Evolutionary conservation across 768 basidiomycete genomes (phyloP), one percentile per base, ranked within the genome.

Genomic region (Boletus sp.): DNA sequence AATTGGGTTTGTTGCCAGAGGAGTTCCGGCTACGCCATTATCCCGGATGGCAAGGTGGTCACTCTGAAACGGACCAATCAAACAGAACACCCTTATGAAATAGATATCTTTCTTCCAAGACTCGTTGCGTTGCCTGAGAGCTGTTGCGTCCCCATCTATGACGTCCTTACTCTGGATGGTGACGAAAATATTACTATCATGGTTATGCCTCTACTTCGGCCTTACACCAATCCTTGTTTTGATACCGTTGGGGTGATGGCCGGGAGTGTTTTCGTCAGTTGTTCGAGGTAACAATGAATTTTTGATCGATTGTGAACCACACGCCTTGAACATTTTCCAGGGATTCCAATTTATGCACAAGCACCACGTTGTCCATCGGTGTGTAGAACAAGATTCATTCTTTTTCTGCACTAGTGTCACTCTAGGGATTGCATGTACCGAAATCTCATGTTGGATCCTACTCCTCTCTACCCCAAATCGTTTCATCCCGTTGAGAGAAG

Each of bases 321-420:
- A 32, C 11, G 8, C 46, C 14, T 35, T 54, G 18, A 51, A 44
- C 1, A 0, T 17, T 20, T n/a, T 17, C 1, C 18, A 75, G 74
- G 73, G 73, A 2, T 47, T 77, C 0, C 60, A 64, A 18, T 77
- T 74, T 47, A 71, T 77, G 63, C 76, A 78, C 37, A 11, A 65
- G 5, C 62, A 73, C 39, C 64, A 54, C 3, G 67, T 76, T 20
- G 73, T 69, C 0, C 77, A 78, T 53, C 61, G 75, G 75, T 73
- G 57, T 29, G 60, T 10, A 76, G 74, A 39, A 39, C 15, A 24
- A 24, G 24, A 24, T 24, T 24, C 24, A 24, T 24, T 24, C 24
- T 2, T 24, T 24, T 24, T 24, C 3, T 24, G 24, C 24, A 24
- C 24, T 24, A 24, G 3, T 24, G 24, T 24, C 3, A 24, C 24